Evolutionary conservation across 2,329 filamentous ascomycete species (phyloP).

Genomic region (Cadophora gregata): DNA sequence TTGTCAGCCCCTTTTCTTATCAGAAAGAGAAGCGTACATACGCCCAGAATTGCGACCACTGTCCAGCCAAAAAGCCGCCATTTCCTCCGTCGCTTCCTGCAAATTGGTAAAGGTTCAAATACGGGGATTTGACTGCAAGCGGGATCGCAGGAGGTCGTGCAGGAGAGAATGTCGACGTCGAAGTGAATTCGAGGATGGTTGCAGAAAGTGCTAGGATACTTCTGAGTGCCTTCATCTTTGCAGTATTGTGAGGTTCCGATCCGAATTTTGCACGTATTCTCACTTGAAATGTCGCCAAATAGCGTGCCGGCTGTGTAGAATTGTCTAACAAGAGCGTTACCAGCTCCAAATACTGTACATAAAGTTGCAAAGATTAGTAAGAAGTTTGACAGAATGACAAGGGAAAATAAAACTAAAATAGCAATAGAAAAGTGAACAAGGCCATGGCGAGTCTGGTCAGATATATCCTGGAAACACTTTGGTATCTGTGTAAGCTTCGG

Average conservation of each 20-base stretch:
- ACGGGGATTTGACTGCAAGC: conserved; percentile 76
- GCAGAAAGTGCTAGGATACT: conserved; percentile 7
- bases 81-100: conserved; percentile 66
- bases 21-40: conserved; percentile 48
- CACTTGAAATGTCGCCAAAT: background rate
- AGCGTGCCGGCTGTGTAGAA: background rate
- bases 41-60: conserved; percentile 75
- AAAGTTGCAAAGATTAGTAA: background rate
- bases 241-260: background rate
- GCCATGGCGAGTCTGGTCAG: background rate
- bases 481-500: conserved; percentile 12
- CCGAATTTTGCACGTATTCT: background rate
- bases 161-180: conserved; percentile 63
- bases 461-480: background rate
- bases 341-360: too few species aligned
- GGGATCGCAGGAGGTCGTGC: conserved; percentile 72
- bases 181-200: conserved; percentile 21
- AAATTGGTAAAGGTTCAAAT: conserved; percentile 73
- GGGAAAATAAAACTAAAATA: background rate
- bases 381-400: background rate
- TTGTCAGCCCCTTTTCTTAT: background rate
- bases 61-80: conserved; percentile 69
- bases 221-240: conserved; percentile 5
- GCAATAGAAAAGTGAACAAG: background rate
- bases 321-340: background rate